Conservation (phyloP, 345 rosid species). For the Heritiera fomes region DNA sequence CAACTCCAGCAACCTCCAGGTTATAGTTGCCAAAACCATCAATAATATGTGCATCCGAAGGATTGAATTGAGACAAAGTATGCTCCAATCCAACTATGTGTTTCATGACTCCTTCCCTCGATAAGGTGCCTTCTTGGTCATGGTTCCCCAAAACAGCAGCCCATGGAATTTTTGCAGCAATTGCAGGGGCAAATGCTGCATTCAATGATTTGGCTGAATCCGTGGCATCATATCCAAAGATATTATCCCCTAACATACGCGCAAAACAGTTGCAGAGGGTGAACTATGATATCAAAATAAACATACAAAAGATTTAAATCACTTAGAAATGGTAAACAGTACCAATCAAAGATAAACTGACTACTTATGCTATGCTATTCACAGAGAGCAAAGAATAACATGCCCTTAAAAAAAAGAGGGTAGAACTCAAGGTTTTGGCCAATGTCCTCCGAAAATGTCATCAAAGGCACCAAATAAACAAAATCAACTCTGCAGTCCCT, state of each 20-base stretch:
- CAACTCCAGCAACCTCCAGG: conserved; percentile 67
- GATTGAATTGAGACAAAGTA: conserved; percentile 72
- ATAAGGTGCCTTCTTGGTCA: conserved; percentile 77
- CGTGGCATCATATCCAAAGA: conserved; percentile 57
- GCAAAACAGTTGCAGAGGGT: background rate
- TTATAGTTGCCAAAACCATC: conserved; percentile 96
- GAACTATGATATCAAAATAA: background rate
- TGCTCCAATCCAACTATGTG: conserved; percentile 61
- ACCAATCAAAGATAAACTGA: too few species aligned
- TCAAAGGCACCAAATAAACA: background rate
- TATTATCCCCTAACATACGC: conserved; percentile 65
- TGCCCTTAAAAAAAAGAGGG: background rate
- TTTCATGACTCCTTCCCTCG: conserved; percentile 81
- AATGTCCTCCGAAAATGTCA: background rate
- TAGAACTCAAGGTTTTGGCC: background rate
- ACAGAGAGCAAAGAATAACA: background rate
- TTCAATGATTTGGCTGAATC: conserved; percentile 68
- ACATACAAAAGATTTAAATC: background rate
- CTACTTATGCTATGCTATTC: background rate
- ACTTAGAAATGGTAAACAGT: too few species aligned
- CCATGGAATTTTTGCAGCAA: conserved; percentile 80
- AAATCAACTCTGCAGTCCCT: background rate
- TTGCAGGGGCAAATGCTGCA: conserved; percentile 76
- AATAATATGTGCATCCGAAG: conserved; percentile 45
- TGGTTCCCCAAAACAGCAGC: conserved; percentile 87